phyloP scores from a whole-genome alignment of 257 asterid genomes.

The Rauvolfia tetraphylla region DNA sequence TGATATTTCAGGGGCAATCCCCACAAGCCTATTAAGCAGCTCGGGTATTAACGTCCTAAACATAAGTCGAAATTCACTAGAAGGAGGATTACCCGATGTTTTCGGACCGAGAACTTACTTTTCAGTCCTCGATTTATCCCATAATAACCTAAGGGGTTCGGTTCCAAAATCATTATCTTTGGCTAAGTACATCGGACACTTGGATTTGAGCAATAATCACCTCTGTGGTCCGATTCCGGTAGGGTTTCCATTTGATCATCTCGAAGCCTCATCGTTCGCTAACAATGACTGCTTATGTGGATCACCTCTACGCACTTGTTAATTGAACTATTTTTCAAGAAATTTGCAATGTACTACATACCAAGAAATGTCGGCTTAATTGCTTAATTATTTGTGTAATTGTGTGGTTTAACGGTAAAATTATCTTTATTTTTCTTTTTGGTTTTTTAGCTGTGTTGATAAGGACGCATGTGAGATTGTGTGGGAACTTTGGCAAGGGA shows the following conservation, averaged over 20 bases:
- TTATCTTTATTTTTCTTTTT: too few species aligned
- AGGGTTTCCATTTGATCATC: slow-evolving; percentile 86
- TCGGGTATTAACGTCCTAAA: slow-evolving; percentile 72
- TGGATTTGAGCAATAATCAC: slow-evolving; percentile 87
- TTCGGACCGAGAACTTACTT: slow-evolving; percentile 65
- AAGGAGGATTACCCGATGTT: slow-evolving; percentile 70
- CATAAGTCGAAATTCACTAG: slow-evolving; percentile 60
- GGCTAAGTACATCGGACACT: slow-evolving; percentile 73
- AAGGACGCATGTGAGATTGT: slow-evolving; percentile 18
- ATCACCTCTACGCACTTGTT: slow-evolving; percentile 62
- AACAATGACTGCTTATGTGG: slow-evolving; percentile 92
- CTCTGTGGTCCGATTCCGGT: slow-evolving; percentile 83
- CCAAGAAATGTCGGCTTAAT: slow-evolving; percentile 18
- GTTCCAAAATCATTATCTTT: slow-evolving; percentile 60
- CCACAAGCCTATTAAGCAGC: slow-evolving; percentile 44
- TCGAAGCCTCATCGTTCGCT: slow-evolving; percentile 74
- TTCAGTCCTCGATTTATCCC: slow-evolving; percentile 67
- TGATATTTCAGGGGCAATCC: slow-evolving; percentile 55
- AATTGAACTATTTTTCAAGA: background rate
- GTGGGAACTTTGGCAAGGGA: background rate
- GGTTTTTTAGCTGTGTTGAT: background rate
- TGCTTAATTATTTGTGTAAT: slow-evolving; percentile 7
- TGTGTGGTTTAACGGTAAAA: slow-evolving; percentile 2
- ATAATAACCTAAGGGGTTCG: slow-evolving; percentile 57
- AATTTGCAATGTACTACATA: slow-evolving; percentile 8